These are phyloP conservation scores for Crithidia thermophila DNA, from an alignment of 208 protist species.

Conservation along the genomic window DNA sequence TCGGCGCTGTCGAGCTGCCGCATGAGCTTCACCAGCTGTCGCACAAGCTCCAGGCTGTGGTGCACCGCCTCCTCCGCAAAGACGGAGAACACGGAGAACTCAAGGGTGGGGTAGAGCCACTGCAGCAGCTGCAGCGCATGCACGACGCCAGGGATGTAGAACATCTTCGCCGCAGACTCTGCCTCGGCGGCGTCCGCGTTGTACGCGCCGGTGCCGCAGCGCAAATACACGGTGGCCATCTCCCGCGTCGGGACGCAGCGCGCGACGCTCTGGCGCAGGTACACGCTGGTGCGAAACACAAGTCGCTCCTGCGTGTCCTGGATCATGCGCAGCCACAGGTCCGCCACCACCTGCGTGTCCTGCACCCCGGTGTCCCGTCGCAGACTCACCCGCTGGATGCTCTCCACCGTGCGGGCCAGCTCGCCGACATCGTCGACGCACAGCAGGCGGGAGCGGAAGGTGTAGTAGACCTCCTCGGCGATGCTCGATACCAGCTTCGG, in stretches of 20 bases:
- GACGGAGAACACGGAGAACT: constrained; percentile 85
- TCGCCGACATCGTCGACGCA: constrained; percentile 78
- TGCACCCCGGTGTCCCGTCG: constrained; percentile 34
- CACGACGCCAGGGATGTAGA: constrained; percentile 55
- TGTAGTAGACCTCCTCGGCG: constrained; percentile 75
- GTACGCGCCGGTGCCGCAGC: constrained; percentile 27
- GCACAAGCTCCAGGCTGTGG: constrained; percentile 53
- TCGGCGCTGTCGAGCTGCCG: constrained; percentile 29
- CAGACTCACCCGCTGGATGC: constrained; percentile 59
- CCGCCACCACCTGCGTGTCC: constrained; percentile 46
- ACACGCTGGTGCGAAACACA: constrained; percentile 83
- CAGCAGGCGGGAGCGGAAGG: constrained; percentile 81
- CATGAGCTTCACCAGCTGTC: constrained; percentile 68
- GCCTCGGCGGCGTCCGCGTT: background rate
- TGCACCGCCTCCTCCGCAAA: constrained; percentile 90
- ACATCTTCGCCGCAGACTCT: constrained; percentile 17
- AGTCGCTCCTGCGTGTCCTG: constrained; percentile 88
- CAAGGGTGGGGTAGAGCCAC: constrained; percentile 79
- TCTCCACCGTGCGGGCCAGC: constrained; percentile 66
- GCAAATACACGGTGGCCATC: constrained; percentile 46
- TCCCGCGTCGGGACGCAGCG: constrained; percentile 42
- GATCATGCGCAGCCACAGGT: constrained; percentile 76
- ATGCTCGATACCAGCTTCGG: constrained; percentile 62
- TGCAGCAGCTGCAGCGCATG: constrained; percentile 68
- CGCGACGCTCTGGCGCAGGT: constrained; percentile 63